phyloP scores from a whole-genome alignment of 208 protist species.

The Leishmania tarentolae region DNA sequence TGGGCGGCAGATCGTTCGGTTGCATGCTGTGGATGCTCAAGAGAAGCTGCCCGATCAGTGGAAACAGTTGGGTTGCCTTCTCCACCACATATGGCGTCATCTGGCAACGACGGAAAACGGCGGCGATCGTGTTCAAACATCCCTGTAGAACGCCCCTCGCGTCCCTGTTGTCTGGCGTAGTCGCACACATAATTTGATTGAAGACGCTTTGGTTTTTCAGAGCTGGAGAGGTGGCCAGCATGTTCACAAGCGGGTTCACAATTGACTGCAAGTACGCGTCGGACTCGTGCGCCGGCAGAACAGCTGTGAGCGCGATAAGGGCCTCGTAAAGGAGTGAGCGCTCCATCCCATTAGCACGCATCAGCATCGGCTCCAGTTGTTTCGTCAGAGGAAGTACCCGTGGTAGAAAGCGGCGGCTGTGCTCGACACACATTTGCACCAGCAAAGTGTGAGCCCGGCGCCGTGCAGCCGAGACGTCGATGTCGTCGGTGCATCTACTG shows the following conservation, averaged over 20 bases:
- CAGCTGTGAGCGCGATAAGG: constrained; percentile 49
- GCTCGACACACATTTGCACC: constrained; percentile 38
- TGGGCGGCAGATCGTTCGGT: constrained; percentile 41
- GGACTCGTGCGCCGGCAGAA: constrained; percentile 42
- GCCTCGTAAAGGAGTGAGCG: constrained; percentile 72
- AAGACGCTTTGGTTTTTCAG: constrained; percentile 49
- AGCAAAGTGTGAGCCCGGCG: constrained; percentile 63
- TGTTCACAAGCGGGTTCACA: constrained; percentile 56
- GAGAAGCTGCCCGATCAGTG: constrained; percentile 46
- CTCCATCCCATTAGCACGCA: constrained; percentile 41
- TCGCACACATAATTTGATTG: constrained; percentile 52
- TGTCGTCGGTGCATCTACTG: constrained; percentile 16
- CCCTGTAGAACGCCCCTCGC: constrained; percentile 43
- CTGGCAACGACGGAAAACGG: constrained; percentile 66
- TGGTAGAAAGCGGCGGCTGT: constrained; percentile 26
- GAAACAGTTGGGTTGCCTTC: constrained; percentile 36
- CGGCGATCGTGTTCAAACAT: constrained; percentile 51
- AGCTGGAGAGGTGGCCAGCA: constrained; percentile 36
- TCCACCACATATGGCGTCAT: constrained; percentile 62
- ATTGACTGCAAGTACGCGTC: constrained; percentile 55
- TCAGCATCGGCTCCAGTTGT: constrained; percentile 53
- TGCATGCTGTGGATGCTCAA: constrained; percentile 54
- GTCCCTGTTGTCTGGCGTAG: constrained; percentile 22
- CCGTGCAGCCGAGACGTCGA: constrained; percentile 46
- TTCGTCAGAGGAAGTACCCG: constrained; percentile 30